Evolutionary conservation across 179 eudicot species (phyloP).

Genomic region (Sideroxylon spinosum): DNA sequence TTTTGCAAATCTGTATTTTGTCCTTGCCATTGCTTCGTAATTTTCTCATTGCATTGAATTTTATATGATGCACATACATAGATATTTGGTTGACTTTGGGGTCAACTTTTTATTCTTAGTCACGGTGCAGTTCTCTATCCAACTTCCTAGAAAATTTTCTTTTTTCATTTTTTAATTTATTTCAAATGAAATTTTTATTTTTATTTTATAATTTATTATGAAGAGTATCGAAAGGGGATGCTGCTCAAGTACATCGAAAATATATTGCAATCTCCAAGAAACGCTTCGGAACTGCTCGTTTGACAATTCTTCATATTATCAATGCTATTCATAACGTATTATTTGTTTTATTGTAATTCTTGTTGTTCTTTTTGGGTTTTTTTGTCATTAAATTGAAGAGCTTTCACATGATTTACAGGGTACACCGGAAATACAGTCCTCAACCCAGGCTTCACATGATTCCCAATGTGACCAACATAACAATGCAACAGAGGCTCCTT

Average conservation of each 20-base stretch:
- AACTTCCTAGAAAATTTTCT: background rate
- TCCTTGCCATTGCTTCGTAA: background rate
- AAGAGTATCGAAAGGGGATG: no score
- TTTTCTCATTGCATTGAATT: background rate
- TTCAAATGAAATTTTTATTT: background rate
- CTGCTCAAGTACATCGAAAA: no score
- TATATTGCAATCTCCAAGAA: no score
- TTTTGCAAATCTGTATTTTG: background rate
- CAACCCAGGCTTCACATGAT: slow-evolving; percentile 54
- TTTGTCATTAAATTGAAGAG: background rate
- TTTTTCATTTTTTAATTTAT: background rate
- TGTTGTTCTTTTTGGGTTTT: background rate
- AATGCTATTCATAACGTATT: no score
- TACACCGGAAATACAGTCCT: slow-evolving; percentile 51
- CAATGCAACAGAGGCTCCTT: slow-evolving; percentile 56
- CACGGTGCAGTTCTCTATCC: background rate
- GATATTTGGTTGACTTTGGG: background rate
- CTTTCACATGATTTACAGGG: slow-evolving; percentile 48
- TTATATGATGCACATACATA: background rate
- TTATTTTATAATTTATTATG: no score
- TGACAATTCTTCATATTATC: no score
- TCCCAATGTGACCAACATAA: slow-evolving; percentile 62
- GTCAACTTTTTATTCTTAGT: background rate
- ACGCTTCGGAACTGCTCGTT: no score
- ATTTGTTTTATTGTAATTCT: no score